Conservation (phyloP, 768 basidiomycete genomes). For the Podaxis sp. region DNA sequence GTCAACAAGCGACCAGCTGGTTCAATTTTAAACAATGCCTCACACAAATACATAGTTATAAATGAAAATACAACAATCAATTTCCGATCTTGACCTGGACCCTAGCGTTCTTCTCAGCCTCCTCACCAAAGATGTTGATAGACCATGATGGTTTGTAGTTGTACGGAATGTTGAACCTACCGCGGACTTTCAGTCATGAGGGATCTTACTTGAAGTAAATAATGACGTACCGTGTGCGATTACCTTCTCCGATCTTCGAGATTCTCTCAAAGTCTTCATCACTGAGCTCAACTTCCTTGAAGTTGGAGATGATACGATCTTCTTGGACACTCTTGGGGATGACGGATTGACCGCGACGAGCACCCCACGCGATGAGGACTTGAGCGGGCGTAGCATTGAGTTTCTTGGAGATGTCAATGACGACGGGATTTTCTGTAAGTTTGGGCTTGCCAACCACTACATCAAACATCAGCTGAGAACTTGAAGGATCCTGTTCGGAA, state of each 20-base stretch:
- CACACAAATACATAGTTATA: not conserved
- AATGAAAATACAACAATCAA: not conserved
- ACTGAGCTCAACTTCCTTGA: slow-evolving; percentile 68
- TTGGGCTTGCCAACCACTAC: slow-evolving; percentile 61
- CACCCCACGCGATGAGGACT: slow-evolving; percentile 82
- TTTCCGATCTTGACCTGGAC: slow-evolving; percentile 32
- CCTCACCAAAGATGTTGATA: slow-evolving; percentile 70
- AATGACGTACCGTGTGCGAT: slow-evolving; percentile 38
- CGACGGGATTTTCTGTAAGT: slow-evolving; percentile 64
- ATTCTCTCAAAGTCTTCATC: slow-evolving; percentile 68
- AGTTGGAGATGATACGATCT: slow-evolving; percentile 73
- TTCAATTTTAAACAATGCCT: not conserved
- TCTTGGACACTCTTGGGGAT: slow-evolving; percentile 83
- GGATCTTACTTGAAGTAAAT: not conserved
- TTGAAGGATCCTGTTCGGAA: not conserved
- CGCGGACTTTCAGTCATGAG: not conserved
- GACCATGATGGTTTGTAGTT: slow-evolving; percentile 60
- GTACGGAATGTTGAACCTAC: slow-evolving; percentile 65
- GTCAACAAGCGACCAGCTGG: too few species aligned
- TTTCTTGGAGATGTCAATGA: slow-evolving; percentile 62
- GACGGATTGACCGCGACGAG: slow-evolving; percentile 71
- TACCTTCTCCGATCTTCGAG: slow-evolving; percentile 46
- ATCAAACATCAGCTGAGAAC: slow-evolving; percentile 2
- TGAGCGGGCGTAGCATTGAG: slow-evolving; percentile 72
- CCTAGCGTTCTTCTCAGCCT: slow-evolving; percentile 45